Conservation (phyloP, 2,329 filamentous ascomycete species). For the Thielaviopsis populi region DNA sequence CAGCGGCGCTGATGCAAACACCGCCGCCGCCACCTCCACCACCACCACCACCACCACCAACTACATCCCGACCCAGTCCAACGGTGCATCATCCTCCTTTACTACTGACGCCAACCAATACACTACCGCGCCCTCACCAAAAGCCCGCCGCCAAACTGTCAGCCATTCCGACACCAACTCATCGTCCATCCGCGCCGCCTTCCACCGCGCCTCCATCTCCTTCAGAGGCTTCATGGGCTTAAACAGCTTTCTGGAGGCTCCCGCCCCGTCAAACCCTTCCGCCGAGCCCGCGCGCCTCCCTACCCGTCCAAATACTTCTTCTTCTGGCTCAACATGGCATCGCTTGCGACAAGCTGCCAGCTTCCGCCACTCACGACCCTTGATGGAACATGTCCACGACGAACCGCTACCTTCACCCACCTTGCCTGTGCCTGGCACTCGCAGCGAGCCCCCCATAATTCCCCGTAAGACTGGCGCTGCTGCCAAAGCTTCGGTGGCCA, state of each 20-base stretch:
- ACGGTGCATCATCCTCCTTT: neutral
- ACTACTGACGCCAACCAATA: constrained; percentile 18
- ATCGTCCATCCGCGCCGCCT: constrained; percentile 33
- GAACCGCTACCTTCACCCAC: constrained; percentile 18
- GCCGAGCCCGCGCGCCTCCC: constrained; percentile 27
- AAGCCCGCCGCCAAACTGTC: constrained; percentile 19
- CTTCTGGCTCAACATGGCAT: constrained; percentile 26
- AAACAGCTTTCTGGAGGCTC: constrained; percentile 22
- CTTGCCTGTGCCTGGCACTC: constrained; percentile 32
- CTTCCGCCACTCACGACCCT: constrained; percentile 34
- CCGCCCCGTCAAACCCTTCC: constrained; percentile 23
- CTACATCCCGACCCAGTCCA: constrained; percentile 21
- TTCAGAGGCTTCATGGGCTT: constrained; percentile 38
- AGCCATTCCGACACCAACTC: constrained; percentile 21
- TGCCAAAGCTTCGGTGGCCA: constrained; percentile 44
- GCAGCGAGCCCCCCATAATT: constrained; percentile 43
- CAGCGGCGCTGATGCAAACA: neutral
- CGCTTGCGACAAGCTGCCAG: constrained; percentile 37
- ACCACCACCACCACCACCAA: constrained; percentile 18
- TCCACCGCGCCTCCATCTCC: constrained; percentile 41
- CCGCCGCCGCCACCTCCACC: constrained; percentile 20
- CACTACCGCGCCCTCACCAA: constrained; percentile 23
- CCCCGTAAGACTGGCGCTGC: constrained; percentile 45
- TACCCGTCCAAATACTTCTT: constrained; percentile 4
- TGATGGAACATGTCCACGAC: constrained; percentile 22